Base-by-base conservation (phyloP, 2,329 filamentous ascomycete species). In the Thielaviopsis musarum region DNA sequence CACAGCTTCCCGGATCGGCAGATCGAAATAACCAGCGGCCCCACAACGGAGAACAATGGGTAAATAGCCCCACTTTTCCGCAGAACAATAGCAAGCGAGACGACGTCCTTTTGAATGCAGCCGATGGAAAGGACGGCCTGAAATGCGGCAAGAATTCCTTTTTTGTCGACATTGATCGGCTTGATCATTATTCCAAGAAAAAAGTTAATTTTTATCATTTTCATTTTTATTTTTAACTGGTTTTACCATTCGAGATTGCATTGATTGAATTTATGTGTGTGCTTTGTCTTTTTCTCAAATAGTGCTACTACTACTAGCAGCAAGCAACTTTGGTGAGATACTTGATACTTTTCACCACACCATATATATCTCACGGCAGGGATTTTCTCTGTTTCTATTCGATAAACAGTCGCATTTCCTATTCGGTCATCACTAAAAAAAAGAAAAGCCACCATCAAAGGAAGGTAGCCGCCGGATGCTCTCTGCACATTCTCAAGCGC, bases 51-150 rank as follows among this genome's bases (percentile, higher is more conserved):
- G 60, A 57, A 59, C 60, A 61, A 61, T 59, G 24, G 21, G 49
- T 56, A 59, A 30, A 34, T 9, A 19, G 41, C 57, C 52, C 60
- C 54, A 53, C 57, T 59, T 51, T 59, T 54, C 19, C 28, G 19
- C 15, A 59, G 60, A 59, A 61, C 60, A 62, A 62, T 62, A 52
- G 48, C 56, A 59, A 61, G 60, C 48, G 56, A 59, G 56, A 52
- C 28, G 34, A 52, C 52, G 26, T 53, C 52, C 30, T 48, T 55
- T 53, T 59, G 30, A 24, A 24, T 53, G 41, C 41, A 58, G 48
- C 24, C 19, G 21, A 41, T 17, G 30, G 30, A 30, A 57, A 38
- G 41, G 34, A 49, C 45, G n/a, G 41, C 41, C 41, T n/a, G n/a
- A 48, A n/a, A n/a, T 48, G 41, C 41, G 41, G 41, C 41, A 17